phyloP scores from a whole-genome alignment of 2,329 filamentous ascomycete genomes.

The Paracorniculantispora psalliotae region DNA sequence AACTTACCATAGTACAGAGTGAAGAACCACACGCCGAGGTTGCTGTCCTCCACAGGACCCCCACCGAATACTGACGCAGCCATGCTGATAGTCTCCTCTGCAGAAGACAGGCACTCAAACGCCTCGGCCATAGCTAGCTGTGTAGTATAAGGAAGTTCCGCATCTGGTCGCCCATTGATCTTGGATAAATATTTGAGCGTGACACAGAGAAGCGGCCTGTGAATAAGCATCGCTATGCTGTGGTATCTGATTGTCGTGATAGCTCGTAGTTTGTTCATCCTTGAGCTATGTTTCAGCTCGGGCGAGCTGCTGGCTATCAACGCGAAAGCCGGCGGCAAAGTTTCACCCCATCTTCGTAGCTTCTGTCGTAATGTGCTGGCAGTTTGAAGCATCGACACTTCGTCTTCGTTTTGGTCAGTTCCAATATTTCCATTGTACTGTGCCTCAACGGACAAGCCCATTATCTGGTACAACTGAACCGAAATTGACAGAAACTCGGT shows the following conservation, averaged over 20 bases:
- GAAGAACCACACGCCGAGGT: conserved; percentile 29
- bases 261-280: conserved; percentile 32
- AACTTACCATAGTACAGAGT: conserved; percentile 27
- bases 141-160: conserved; percentile 18
- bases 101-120: conserved; percentile 20
- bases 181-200: conserved; percentile 10
- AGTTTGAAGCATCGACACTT: conserved; percentile 10
- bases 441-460: conserved; percentile 12
- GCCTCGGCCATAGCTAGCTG: conserved; percentile 17
- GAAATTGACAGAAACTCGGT: conserved; percentile 8
- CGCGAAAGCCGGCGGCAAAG: conserved; percentile 25
- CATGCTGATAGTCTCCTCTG: conserved; percentile 21
- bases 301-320: conserved; percentile 22
- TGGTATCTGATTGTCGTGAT: conserved; percentile 33
- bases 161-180: background rate
- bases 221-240: conserved; percentile 27
- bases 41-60: conserved; percentile 5
- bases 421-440: conserved; percentile 13
- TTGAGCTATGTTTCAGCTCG: conserved; percentile 14
- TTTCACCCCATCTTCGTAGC: conserved; percentile 32
- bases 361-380: conserved; percentile 16
- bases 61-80: conserved; percentile 16
- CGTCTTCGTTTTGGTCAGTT: background rate
- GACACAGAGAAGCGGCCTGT: conserved; percentile 23
- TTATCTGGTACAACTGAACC: conserved; percentile 13